Evolutionary conservation across 805 yeast species (phyloP), one percentile per base, ranked within the genome.

Genomic region (Ascoidea rubescens): DNA sequence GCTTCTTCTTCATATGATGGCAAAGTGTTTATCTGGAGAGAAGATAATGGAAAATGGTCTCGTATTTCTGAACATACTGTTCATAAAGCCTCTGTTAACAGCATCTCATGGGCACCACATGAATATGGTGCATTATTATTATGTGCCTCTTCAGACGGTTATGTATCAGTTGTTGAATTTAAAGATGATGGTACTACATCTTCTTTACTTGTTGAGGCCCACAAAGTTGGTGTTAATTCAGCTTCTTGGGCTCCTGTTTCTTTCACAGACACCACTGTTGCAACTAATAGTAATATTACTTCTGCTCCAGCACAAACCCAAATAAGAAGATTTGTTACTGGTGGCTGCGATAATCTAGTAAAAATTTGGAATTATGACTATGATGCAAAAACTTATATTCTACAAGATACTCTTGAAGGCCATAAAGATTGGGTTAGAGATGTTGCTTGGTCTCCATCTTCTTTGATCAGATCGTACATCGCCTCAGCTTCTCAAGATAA

Each of bases 371-470:
- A 74, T 60, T 81, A 70, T 60, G 84, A 83, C 56, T 57, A 69
- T 16, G 68, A 78, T 8, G 67, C 75, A 5, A 77, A 74, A 58
- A 76, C 76, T 31, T 88, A 86, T 64, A 74, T 74, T 31, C 75
- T 82, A 60, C 96, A 91, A 66, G 82, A 82, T 47, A 77, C 79
- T 31, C 75, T 93, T 52, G 82, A 81, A 57, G 99, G 97, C 46
- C 99, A 93, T 67, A 74, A 87, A 16, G 99, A 93, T 67, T 93
- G 99, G 99, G 97, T 93, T 42, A 82, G 99, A 68, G 99, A 93
- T 65, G 97, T 91, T 55, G 88, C 95, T 4, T 93, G 99, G 99
- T 88, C 96, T 21, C 96, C 98, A 49, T 82, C 96, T 1, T 80
- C 87, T 49, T 75, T 93, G 56, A 77, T 87, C 48, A 84, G 87